A percentile compares a stretch with the other conserved stretches of the same genome.
Conservation (phyloP, 140 eudicot genomes). For the Flaveria floridana region DNA sequence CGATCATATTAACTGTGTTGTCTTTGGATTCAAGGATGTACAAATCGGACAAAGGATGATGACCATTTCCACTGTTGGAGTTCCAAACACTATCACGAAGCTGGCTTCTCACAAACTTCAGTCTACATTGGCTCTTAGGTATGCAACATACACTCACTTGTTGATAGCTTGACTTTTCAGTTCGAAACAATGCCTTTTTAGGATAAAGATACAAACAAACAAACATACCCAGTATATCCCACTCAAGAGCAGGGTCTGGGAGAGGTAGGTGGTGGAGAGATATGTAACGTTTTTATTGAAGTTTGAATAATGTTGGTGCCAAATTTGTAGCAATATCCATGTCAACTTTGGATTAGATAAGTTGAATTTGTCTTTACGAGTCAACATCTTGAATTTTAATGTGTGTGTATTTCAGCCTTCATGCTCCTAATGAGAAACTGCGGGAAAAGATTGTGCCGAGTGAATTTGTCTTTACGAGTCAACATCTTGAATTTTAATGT, state of each 20-base stretch:
- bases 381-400: neutral
- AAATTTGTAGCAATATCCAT: too few relatives aligned
- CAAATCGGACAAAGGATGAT: conserved; percentile 99
- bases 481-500: neutral
- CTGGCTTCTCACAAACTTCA: conserved; percentile 94
- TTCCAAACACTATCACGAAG: conserved; percentile 87
- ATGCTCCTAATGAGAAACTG: conserved; percentile 94
- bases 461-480: conserved; percentile 10
- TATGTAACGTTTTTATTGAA: too few relatives aligned
- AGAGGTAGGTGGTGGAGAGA: too few relatives aligned
- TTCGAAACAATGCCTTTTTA: neutral
- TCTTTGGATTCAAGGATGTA: conserved; percentile 56
- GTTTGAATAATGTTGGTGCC: too few relatives aligned
- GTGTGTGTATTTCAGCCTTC: conserved; percentile 59
- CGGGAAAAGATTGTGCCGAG: conserved; percentile 94
- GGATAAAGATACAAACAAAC: neutral
- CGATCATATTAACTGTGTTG: conserved; percentile 1
- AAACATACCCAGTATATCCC: too few relatives aligned
- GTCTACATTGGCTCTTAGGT: conserved; percentile 97
- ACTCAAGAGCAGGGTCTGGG: too few relatives aligned
- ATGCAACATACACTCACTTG: conserved; percentile 2
- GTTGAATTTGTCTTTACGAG: neutral
- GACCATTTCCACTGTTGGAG: conserved; percentile 97
- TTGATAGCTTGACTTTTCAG: neutral
- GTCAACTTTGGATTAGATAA: too few relatives aligned